phyloP scores from a whole-genome alignment of 805 yeast species.

The Metschnikowia reukaufii region DNA sequence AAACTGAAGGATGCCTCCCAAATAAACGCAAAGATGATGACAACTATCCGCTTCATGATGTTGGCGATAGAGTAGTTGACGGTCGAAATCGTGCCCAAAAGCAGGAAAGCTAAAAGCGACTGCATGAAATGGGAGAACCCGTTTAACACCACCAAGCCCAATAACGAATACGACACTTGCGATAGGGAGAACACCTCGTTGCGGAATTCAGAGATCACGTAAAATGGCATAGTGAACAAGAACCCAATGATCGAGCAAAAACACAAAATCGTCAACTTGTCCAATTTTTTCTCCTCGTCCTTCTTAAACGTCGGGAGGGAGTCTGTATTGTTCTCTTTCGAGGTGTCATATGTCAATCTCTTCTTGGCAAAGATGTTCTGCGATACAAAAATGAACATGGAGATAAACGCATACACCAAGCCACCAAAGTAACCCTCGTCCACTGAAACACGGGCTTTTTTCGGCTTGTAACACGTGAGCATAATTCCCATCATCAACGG shows the following conservation, averaged over 20 bases:
- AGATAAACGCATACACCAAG: constrained; percentile 49
- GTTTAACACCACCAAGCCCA: constrained; percentile 51
- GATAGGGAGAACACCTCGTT: constrained; percentile 27
- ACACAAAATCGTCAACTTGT: constrained; percentile 67
- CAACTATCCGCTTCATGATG: constrained; percentile 70
- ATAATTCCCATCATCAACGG: constrained; percentile 87
- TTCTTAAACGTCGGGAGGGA: constrained; percentile 26
- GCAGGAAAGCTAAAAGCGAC: constrained; percentile 72
- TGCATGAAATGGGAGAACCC: constrained; percentile 72
- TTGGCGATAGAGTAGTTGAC: constrained; percentile 79
- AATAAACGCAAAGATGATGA: constrained; percentile 62
- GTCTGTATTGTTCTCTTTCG: constrained; percentile 19
- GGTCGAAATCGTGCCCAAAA: constrained; percentile 70
- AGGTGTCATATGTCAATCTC: constrained; percentile 53
- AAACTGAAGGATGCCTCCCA: constrained; percentile 51
- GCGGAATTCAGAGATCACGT: constrained; percentile 53
- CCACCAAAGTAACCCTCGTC: constrained; percentile 34
- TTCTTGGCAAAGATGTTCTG: constrained; percentile 82
- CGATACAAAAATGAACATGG: constrained; percentile 68
- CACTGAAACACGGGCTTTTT: constrained; percentile 23
- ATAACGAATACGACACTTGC: constrained; percentile 32
- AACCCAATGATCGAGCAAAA: constrained; percentile 75
- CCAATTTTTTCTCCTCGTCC: constrained; percentile 44
- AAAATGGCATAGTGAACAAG: constrained; percentile 63
- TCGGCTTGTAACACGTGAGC: constrained; percentile 62